Evolutionary conservation across 2,329 filamentous ascomycete genomes (phyloP).

Genomic region (Ophiostoma triangulosporum): DNA sequence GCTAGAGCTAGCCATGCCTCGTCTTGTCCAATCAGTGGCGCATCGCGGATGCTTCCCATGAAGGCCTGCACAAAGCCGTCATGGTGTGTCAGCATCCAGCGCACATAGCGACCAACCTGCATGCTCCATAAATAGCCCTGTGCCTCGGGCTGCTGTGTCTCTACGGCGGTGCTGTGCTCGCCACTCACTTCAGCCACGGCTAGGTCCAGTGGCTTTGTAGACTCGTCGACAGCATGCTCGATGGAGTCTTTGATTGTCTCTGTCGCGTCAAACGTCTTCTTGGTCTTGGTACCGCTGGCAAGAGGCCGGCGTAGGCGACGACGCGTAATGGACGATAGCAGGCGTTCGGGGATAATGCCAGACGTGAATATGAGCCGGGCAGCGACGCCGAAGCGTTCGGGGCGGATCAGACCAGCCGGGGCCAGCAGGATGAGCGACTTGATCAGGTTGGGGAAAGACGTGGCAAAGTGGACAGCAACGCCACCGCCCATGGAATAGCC

Average conservation of each 20-base stretch:
- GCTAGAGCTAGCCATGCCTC: slow-evolving; percentile 36
- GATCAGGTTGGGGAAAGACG: slow-evolving; percentile 57
- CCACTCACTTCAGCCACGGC: slow-evolving; percentile 29
- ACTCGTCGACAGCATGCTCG: not conserved
- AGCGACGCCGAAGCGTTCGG: slow-evolving; percentile 35
- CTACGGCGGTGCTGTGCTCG: slow-evolving; percentile 14
- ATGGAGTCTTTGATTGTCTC: not conserved
- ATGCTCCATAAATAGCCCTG: slow-evolving; percentile 25
- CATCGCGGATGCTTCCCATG: slow-evolving; percentile 41
- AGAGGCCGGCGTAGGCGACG: slow-evolving; percentile 37
- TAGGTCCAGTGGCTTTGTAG: slow-evolving; percentile 21
- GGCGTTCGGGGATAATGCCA: slow-evolving; percentile 37
- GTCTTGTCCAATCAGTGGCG: slow-evolving; percentile 39
- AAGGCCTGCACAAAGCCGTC: slow-evolving; percentile 46
- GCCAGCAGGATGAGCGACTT: slow-evolving; percentile 62
- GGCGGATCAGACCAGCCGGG: slow-evolving; percentile 59
- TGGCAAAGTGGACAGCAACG: slow-evolving; percentile 61
- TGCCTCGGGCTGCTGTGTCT: slow-evolving; percentile 13
- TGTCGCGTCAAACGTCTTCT: not conserved
- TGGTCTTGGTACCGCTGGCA: slow-evolving; percentile 22
- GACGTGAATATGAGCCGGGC: slow-evolving; percentile 40
- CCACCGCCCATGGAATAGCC: slow-evolving; percentile 78
- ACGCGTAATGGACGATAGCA: slow-evolving; percentile 35
- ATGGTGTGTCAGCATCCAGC: slow-evolving; percentile 45
- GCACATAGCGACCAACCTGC: slow-evolving; percentile 36